Conservation (phyloP, 495 filamentous ascomycete species). For the Copromyces sp. region DNA sequence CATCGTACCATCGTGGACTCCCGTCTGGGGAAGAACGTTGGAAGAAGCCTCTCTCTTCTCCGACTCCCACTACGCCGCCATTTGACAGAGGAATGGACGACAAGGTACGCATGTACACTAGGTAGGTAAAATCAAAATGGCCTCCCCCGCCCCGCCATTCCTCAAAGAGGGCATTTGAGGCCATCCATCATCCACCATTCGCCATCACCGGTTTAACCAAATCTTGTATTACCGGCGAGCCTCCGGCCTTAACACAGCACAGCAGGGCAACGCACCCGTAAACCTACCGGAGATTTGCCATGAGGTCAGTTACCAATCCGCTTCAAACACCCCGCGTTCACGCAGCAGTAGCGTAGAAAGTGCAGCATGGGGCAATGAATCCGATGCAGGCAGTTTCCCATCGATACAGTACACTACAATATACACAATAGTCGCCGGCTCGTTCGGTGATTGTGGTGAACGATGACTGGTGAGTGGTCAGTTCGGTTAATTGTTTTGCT, state of each 20-base stretch:
- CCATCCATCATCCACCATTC: not conserved
- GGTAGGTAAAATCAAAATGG: not conserved
- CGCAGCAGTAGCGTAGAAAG: not conserved
- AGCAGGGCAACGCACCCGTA: not conserved
- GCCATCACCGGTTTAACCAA: not conserved
- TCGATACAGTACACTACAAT: not conserved
- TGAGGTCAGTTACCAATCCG: not conserved
- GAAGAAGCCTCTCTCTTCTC: not conserved
- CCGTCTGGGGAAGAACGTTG: not conserved
- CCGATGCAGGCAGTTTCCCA: not conserved
- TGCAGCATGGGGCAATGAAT: not conserved
- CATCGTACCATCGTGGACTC: not conserved
- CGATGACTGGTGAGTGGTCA: not conserved
- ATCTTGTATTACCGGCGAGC: not conserved
- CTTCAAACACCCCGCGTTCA: not conserved
- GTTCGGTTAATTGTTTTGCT: not conserved
- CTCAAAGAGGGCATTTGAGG: not conserved
- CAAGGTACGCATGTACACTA: no score
- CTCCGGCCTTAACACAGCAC: not conserved
- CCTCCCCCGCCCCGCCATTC: not conserved
- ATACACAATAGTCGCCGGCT: not conserved
- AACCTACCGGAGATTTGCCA: not conserved
- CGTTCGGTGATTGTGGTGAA: not conserved
- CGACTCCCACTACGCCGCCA: not conserved
- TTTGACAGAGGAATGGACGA: not conserved